A percentile compares a stretch with the other conserved stretches of the same genome.
Conservation (phyloP, 805 yeast species). For the Yarrowia osloensis region DNA sequence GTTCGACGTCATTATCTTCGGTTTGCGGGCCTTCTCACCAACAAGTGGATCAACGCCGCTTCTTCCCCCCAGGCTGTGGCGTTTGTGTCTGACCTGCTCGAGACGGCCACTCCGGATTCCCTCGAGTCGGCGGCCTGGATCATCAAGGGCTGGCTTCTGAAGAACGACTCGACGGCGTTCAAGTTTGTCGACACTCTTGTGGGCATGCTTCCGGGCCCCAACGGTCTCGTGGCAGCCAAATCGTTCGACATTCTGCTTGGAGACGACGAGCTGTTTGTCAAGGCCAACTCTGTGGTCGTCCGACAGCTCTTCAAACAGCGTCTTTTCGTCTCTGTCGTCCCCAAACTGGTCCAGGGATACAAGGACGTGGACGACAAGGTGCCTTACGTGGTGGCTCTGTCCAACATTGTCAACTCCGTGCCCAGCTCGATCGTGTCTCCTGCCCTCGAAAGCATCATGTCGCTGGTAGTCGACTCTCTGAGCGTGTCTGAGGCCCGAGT, state of each 20-base stretch:
- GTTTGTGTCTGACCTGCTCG: not conserved
- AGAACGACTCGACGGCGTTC: conserved; percentile 50
- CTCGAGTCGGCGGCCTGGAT: conserved; percentile 67
- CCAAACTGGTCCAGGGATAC: conserved; percentile 55
- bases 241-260: conserved; percentile 65
- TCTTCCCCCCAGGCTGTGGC: conserved; percentile 35
- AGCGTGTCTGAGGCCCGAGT: conserved; percentile 51
- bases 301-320: conserved; percentile 78
- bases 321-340: conserved; percentile 63
- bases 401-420: conserved; percentile 65
- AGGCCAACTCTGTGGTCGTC: conserved; percentile 58
- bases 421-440: conserved; percentile 64
- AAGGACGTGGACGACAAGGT: conserved; percentile 44
- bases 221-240: conserved; percentile 50
- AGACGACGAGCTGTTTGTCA: conserved; percentile 64
- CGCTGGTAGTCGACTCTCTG: conserved; percentile 69
- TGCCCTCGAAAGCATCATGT: conserved; percentile 64
- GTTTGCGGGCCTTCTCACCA: conserved; percentile 54
- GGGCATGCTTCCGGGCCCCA: conserved; percentile 35
- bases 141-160: conserved; percentile 66
- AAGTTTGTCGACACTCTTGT: conserved; percentile 45
- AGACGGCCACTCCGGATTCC: not conserved
- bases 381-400: conserved; percentile 63
- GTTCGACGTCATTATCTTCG: conserved; percentile 60
- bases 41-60: conserved; percentile 51